Evolutionary conservation across 163 green algal genomes (phyloP).

Genomic region (Picocystis sp.): DNA sequence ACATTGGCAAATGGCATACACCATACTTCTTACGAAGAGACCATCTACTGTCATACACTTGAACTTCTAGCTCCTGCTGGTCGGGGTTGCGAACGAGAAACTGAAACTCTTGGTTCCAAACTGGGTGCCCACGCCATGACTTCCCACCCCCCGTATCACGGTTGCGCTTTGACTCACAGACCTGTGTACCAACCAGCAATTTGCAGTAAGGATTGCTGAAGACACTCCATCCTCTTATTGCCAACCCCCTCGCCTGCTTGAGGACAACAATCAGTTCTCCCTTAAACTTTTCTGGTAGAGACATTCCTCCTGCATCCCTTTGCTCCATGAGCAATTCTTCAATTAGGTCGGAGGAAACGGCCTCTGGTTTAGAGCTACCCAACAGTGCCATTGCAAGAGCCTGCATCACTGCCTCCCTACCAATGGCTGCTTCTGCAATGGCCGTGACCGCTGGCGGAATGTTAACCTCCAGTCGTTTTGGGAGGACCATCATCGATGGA

Average conservation of each 20-base stretch:
- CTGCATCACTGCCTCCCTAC: slow-evolving; percentile 75
- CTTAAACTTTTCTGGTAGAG: slow-evolving; percentile 66
- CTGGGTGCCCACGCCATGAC: slow-evolving; percentile 39
- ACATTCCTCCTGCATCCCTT: slow-evolving; percentile 63
- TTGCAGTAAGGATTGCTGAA: slow-evolving; percentile 83
- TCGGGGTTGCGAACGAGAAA: slow-evolving; percentile 76
- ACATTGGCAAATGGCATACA: slow-evolving; percentile 32
- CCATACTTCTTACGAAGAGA: slow-evolving; percentile 67
- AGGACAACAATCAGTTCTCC: slow-evolving; percentile 76
- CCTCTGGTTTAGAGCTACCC: slow-evolving; percentile 24
- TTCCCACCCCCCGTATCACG: slow-evolving; percentile 53
- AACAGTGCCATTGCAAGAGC: slow-evolving; percentile 72
- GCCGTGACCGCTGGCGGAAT: slow-evolving; percentile 68
- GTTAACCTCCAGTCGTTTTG: slow-evolving; percentile 70
- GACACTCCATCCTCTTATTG: slow-evolving; percentile 75
- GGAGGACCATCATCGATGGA: slow-evolving; percentile 75
- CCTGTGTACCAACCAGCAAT: slow-evolving; percentile 63
- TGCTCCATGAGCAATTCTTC: not conserved
- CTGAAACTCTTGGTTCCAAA: slow-evolving; percentile 96
- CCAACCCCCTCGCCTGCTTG: slow-evolving; percentile 54
- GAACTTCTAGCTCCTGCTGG: slow-evolving; percentile 55
- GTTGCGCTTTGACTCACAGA: slow-evolving; percentile 55
- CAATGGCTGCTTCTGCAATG: slow-evolving; percentile 77
- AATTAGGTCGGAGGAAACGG: not conserved
- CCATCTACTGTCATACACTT: slow-evolving; percentile 60